These are phyloP conservation scores for Leccinum solheimii DNA, from an alignment of 1,284 basidiomycete genomes.

Conservation along the genomic window DNA sequence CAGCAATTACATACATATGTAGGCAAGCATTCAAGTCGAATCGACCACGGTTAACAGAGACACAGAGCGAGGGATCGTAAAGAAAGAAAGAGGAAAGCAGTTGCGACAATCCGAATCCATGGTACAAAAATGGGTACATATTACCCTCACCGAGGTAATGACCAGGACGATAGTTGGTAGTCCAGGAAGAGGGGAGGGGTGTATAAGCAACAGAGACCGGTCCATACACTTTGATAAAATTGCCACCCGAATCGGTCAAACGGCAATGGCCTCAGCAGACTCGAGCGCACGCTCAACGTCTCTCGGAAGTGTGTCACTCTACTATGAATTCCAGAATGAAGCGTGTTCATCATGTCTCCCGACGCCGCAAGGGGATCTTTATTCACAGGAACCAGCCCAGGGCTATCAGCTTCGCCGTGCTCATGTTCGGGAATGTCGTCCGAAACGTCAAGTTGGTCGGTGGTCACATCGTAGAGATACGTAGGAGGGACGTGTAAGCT, in stretches of 20 bases:
- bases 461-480: conserved; percentile 71
- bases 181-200: not conserved
- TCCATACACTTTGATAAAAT: not conserved
- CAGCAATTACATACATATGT: not conserved
- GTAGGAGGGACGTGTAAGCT: conserved; percentile 86
- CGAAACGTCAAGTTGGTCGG: conserved; percentile 46
- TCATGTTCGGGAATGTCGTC: conserved; percentile 35
- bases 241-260: conserved; percentile 10
- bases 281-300: conserved; percentile 40
- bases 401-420: conserved; percentile 12
- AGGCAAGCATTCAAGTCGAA: not conserved
- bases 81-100: not conserved
- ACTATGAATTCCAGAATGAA: conserved; percentile 38
- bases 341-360: conserved; percentile 33
- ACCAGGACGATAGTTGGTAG: not conserved
- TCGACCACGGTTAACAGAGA: not conserved
- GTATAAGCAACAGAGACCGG: not conserved
- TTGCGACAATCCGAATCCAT: not conserved
- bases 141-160: not conserved
- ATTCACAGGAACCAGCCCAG: not conserved
- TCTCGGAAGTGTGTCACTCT: conserved; percentile 32
- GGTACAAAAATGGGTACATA: not conserved
- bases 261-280: conserved; percentile 6
- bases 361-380: conserved; percentile 20
- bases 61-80: not conserved